These are phyloP conservation scores for Aeschynomene evenia DNA, from an alignment of 306 rosid species.

Conservation along the genomic window DNA sequence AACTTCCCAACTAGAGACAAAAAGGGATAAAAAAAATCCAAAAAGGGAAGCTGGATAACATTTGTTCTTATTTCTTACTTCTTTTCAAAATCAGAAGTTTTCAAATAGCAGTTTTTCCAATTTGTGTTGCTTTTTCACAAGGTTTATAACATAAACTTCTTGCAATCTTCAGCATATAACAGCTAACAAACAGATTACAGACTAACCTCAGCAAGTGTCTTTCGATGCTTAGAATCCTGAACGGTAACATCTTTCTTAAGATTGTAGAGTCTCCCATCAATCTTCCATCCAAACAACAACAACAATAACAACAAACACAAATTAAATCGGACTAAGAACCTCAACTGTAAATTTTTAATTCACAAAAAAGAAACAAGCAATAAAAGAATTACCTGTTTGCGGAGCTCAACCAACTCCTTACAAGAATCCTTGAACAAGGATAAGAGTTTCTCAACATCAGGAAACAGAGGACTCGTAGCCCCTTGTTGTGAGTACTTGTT, in stretches of 20 bases:
- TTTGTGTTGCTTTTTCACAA: not conserved
- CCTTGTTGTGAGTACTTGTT: constrained; percentile 61
- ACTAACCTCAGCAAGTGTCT: constrained; percentile 90
- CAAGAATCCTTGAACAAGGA: constrained; percentile 88
- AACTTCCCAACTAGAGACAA: not conserved
- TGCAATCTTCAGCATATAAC: not conserved
- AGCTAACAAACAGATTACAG: not conserved
- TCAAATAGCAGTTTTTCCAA: not conserved
- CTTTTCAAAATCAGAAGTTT: not conserved
- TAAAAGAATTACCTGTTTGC: constrained; percentile 62
- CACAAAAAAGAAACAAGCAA: not conserved
- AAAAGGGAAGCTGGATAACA: not conserved
- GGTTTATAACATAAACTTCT: not conserved
- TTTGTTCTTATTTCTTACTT: not conserved
- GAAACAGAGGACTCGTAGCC: constrained; percentile 63
- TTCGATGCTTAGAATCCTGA: constrained; percentile 93
- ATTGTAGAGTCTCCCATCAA: constrained; percentile 80
- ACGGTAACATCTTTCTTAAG: constrained; percentile 87
- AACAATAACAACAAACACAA: not conserved
- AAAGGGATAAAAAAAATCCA: not conserved
- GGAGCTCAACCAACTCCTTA: constrained; percentile 89
- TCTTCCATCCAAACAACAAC: constrained; percentile 42
- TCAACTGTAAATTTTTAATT: constrained; percentile 39
- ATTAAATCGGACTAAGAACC: not conserved
- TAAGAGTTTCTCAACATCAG: constrained; percentile 83